These are phyloP conservation scores for Vitis rupestris DNA, from an alignment of 164 flowering plant species.

Conservation along the genomic window DNA sequence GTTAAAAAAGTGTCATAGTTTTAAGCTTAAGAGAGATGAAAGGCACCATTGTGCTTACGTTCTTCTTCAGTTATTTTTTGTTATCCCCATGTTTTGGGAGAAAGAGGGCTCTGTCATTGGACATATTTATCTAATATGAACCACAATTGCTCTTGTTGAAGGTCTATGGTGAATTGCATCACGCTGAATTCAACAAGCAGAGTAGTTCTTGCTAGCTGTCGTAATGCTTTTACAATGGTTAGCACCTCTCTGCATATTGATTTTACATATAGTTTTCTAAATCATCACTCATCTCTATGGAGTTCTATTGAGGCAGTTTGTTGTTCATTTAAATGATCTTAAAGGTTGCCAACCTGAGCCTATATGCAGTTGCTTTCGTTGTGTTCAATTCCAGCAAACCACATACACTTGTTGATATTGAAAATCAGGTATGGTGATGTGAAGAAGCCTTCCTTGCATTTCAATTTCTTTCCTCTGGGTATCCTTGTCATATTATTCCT, in stretches of 20 bases:
- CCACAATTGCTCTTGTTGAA: conserved; percentile 32
- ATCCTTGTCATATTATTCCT: conserved; percentile 4
- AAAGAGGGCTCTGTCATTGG: not conserved
- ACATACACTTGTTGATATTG: conserved; percentile 43
- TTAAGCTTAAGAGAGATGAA: not conserved
- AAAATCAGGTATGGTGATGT: conserved; percentile 66
- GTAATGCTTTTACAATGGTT: conserved; percentile 97
- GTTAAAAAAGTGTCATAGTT: not conserved
- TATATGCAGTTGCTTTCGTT: conserved; percentile 73
- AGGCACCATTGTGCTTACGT: not conserved
- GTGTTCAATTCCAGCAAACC: conserved; percentile 48
- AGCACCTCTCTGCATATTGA: conserved; percentile 17
- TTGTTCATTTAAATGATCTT: conserved; percentile 8
- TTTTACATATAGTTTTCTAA: not conserved
- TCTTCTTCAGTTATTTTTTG: not conserved
- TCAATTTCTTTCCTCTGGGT: conserved; percentile 1
- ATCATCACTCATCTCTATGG: not conserved
- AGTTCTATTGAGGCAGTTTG: not conserved
- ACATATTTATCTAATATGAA: not conserved
- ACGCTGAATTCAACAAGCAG: conserved; percentile 85
- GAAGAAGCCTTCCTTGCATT: not conserved
- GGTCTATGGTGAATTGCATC: conserved; percentile 97
- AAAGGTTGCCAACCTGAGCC: conserved; percentile 90
- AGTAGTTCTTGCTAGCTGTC: conserved; percentile 83
- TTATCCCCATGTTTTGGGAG: not conserved